A percentile compares a stretch with the other conserved stretches of the same genome.
Evolutionary conservation across 176 grass and related monocot species (phyloP).

Genomic region (Triticum timopheevii): DNA sequence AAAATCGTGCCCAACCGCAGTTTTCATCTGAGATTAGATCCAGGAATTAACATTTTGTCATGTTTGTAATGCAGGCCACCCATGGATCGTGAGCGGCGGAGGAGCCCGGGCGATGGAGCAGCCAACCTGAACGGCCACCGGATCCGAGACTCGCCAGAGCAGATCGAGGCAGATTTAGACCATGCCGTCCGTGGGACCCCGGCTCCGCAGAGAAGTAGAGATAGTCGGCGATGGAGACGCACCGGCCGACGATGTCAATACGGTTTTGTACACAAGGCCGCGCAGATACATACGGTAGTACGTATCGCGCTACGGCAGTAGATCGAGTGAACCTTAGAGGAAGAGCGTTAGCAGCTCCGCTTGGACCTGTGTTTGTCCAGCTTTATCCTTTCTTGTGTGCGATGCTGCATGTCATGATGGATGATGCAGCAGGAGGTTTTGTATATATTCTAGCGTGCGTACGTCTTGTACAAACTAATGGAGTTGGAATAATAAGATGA

Average conservation of each 20-base stretch:
- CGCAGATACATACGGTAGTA: not conserved
- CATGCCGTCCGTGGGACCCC: slow-evolving; percentile 13
- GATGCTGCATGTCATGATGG: not conserved
- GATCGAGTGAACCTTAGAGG: not conserved
- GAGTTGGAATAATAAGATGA: slow-evolving; percentile 21
- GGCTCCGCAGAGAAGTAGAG: not conserved
- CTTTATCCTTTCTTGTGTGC: not conserved
- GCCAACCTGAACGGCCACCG: slow-evolving; percentile 3
- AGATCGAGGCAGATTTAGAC: not conserved
- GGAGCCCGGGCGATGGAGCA: slow-evolving; percentile 30
- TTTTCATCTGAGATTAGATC: not conserved
- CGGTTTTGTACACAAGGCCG: not conserved
- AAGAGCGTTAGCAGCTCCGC: not conserved
- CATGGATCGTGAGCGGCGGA: slow-evolving; percentile 71
- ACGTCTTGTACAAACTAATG: slow-evolving; percentile 27
- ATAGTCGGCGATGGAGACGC: not conserved
- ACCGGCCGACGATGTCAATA: not conserved
- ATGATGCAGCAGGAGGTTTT: not conserved
- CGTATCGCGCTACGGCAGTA: not conserved
- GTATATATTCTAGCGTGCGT: slow-evolving; percentile 24
- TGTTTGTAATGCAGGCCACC: slow-evolving; percentile 58
- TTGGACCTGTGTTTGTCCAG: not conserved
- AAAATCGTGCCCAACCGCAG: not conserved
- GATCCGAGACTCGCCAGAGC: not conserved
- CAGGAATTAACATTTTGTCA: not conserved